These are phyloP conservation scores for Prosopis cineraria DNA, from an alignment of 306 rosid species.

Conservation along the genomic window DNA sequence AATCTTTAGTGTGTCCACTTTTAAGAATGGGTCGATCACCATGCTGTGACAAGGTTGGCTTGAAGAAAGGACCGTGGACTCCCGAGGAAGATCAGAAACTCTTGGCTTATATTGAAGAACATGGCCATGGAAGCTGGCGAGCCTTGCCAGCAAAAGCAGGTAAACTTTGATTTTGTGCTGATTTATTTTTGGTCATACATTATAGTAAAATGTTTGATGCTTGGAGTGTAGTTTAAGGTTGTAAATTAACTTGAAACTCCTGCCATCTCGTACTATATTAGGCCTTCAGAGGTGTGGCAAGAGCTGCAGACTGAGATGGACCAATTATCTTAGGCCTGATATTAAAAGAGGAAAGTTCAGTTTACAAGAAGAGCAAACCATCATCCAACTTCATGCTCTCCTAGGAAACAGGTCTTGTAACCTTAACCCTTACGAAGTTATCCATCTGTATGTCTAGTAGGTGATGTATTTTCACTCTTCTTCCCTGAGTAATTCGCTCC, in stretches of 20 bases:
- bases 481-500: not conserved
- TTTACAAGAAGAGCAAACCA: slow-evolving; percentile 93
- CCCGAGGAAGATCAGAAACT: slow-evolving; percentile 98
- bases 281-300: slow-evolving; percentile 80
- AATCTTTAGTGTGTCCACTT: slow-evolving; percentile 13
- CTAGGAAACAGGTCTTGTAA: slow-evolving; percentile 80
- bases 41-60: slow-evolving; percentile 91
- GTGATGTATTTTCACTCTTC: not conserved
- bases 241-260: not conserved
- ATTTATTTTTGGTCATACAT: not conserved
- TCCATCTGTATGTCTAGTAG: not conserved
- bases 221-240: not conserved
- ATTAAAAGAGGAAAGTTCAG: slow-evolving; percentile 96
- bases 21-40: slow-evolving; percentile 89
- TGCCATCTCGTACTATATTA: slow-evolving; percentile 14
- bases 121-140: slow-evolving; percentile 98
- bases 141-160: slow-evolving; percentile 92
- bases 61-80: slow-evolving; percentile 99
- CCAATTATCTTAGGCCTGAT: slow-evolving; percentile 92
- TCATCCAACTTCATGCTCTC: slow-evolving; percentile 97
- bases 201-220: not conserved
- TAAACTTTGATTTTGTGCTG: slow-evolving; percentile 8
- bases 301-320: slow-evolving; percentile 66
- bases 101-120: slow-evolving; percentile 86
- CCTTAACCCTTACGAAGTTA: not conserved